Evolutionary conservation across 2,329 filamentous ascomycete species (phyloP).

Genomic region (Aspergillus amoenus): DNA sequence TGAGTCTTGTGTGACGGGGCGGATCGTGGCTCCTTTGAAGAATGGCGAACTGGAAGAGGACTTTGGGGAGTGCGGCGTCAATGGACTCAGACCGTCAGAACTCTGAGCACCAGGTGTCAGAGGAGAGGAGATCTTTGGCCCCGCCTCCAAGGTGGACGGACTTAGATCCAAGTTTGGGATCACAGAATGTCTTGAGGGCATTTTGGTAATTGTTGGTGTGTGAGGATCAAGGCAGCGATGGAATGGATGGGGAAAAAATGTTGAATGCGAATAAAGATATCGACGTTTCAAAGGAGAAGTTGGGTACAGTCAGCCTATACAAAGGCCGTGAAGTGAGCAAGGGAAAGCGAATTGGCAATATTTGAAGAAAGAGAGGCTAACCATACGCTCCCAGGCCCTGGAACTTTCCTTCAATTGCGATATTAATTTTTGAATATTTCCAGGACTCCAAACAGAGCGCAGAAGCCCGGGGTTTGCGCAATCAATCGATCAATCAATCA

Average conservation of each 20-base stretch:
- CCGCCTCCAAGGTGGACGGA: slow-evolving; percentile 30
- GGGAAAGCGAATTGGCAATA: background rate
- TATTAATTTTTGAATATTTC: background rate
- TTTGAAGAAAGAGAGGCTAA: background rate
- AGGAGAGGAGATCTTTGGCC: slow-evolving; percentile 31
- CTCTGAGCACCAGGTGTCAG: slow-evolving; percentile 36
- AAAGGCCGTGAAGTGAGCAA: slow-evolving; percentile 4
- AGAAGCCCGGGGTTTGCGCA: background rate
- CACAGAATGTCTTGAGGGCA: slow-evolving; percentile 38
- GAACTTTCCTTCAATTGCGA: slow-evolving; percentile 1
- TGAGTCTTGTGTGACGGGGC: slow-evolving; percentile 40
- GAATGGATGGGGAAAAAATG: background rate
- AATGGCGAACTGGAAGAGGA: slow-evolving; percentile 38
- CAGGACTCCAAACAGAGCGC: slow-evolving; percentile 5
- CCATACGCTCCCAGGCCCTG: background rate
- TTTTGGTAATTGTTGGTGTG: slow-evolving; percentile 25
- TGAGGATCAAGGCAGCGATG: slow-evolving; percentile 1
- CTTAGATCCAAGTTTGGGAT: slow-evolving; percentile 41
- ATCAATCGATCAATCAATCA: background rate
- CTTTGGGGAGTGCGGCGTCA: slow-evolving; percentile 40
- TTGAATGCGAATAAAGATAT: background rate
- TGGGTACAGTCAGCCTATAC: slow-evolving; percentile 1
- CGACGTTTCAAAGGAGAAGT: slow-evolving; percentile 1
- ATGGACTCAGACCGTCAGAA: slow-evolving; percentile 35
- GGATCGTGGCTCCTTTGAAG: slow-evolving; percentile 41